Conservation (phyloP, 257 asterid species). For the Knoxia roxburghii region DNA sequence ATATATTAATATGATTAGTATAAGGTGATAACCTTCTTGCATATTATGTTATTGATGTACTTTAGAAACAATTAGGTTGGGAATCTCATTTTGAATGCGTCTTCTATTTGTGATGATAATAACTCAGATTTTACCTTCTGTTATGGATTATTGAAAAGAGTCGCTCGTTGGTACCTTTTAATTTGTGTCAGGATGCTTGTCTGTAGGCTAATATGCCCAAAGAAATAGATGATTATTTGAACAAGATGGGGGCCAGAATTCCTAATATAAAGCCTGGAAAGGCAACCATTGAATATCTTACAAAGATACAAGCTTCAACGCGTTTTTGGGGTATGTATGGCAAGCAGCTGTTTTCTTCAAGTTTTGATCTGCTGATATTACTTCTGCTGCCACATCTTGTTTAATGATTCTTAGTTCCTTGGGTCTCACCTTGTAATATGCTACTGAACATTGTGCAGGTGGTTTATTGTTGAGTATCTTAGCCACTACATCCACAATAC, state of each 20-base stretch:
- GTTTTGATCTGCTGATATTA: not conserved
- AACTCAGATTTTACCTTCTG: not conserved
- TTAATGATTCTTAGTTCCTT: not conserved
- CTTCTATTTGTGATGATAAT: slow-evolving; percentile 1
- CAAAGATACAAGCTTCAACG: slow-evolving; percentile 93
- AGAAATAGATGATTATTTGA: slow-evolving; percentile 93
- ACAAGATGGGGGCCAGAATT: slow-evolving; percentile 95
- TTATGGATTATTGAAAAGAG: not conserved
- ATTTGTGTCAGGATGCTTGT: slow-evolving; percentile 4
- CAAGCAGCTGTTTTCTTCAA: not conserved
- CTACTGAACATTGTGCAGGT: slow-evolving; percentile 51
- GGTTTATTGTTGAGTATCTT: slow-evolving; percentile 76
- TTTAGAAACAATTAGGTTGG: too few relatives aligned
- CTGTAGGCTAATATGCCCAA: slow-evolving; percentile 93
- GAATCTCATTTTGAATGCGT: not conserved
- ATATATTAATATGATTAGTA: too few relatives aligned
- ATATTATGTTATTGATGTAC: too few relatives aligned
- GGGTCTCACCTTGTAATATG: slow-evolving; percentile 1
- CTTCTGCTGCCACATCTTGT: not conserved
- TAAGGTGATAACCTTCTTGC: too few relatives aligned
- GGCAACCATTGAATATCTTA: slow-evolving; percentile 87
- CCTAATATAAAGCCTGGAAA: slow-evolving; percentile 92
- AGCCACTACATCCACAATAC: slow-evolving; percentile 77
- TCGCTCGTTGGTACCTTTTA: not conserved
- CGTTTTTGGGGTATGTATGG: slow-evolving; percentile 86